These are phyloP conservation scores for Scedosporium boydii DNA, from an alignment of 2,329 filamentous ascomycete genomes.

Conservation along the genomic window DNA sequence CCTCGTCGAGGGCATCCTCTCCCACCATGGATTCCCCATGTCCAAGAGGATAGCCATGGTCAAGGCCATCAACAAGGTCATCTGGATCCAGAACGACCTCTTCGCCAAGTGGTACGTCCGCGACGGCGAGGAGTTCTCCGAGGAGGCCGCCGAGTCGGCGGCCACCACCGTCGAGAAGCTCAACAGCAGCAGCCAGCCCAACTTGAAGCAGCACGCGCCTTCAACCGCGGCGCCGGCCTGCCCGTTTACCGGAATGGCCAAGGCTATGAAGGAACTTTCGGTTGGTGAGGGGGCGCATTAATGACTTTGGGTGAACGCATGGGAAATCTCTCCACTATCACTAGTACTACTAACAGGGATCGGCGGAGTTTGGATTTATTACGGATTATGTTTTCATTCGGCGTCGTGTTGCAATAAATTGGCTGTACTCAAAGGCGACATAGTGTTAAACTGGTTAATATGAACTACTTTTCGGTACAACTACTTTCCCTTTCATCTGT, in stretches of 20 bases:
- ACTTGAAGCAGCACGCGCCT: background rate
- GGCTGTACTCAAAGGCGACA: too few relatives aligned
- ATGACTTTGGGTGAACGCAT: background rate
- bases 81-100: conserved; percentile 83
- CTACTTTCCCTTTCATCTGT: too few relatives aligned
- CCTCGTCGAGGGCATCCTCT: conserved; percentile 66
- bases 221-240: background rate
- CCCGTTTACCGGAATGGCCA: background rate
- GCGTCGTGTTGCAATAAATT: too few relatives aligned
- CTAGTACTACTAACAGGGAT: too few relatives aligned
- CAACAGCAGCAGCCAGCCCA: background rate
- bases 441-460: too few relatives aligned
- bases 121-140: conserved; percentile 53
- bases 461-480: too few relatives aligned
- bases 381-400: too few relatives aligned
- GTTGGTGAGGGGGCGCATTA: background rate
- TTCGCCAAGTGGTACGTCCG: conserved; percentile 73
- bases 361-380: too few relatives aligned
- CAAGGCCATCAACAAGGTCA: conserved; percentile 69
- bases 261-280: background rate
- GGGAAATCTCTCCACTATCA: background rate
- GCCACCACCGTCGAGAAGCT: background rate
- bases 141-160: conserved; percentile 7
- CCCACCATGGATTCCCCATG: conserved; percentile 56
- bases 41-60: conserved; percentile 63